Percentiles rank a stretch among this genome's conserved stretches.
These are phyloP conservation scores for Pseudozyma sp. DNA, from an alignment of 1,284 basidiomycete genomes.

Conservation along the genomic window DNA sequence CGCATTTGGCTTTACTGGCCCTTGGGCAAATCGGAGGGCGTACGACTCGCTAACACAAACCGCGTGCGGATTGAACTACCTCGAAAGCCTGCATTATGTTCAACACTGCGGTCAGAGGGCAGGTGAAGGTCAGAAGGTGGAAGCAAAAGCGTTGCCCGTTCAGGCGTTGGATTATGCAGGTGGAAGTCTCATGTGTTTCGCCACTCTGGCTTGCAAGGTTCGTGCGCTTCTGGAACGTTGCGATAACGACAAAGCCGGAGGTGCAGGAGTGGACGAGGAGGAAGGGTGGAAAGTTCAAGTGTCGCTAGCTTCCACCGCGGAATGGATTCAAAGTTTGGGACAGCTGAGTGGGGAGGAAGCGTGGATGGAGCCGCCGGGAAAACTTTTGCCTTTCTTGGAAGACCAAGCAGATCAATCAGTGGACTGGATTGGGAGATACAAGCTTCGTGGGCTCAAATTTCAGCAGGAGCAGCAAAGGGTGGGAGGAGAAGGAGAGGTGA, in stretches of 20 bases:
- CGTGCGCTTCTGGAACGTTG: slow-evolving; percentile 3
- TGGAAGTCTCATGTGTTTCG: slow-evolving; percentile 74
- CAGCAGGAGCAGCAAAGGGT: neutral
- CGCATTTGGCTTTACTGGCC: slow-evolving; percentile 76
- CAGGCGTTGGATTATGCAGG: slow-evolving; percentile 77
- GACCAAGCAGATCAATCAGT: neutral
- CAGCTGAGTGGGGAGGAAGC: slow-evolving; percentile 21
- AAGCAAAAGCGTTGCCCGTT: slow-evolving; percentile 72
- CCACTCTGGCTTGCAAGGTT: slow-evolving; percentile 23
- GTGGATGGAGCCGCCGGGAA: slow-evolving; percentile 18
- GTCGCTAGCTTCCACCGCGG: slow-evolving; percentile 28
- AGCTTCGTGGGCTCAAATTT: slow-evolving; percentile 13
- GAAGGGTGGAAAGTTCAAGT: slow-evolving; percentile 36
- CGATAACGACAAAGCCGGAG: neutral
- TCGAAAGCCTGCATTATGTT: slow-evolving; percentile 73
- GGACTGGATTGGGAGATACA: slow-evolving; percentile 9
- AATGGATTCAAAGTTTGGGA: slow-evolving; percentile 34
- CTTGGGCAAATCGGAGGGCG: slow-evolving; percentile 75
- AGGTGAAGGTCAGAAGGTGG: slow-evolving; percentile 64
- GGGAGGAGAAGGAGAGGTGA: neutral
- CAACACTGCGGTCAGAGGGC: slow-evolving; percentile 65
- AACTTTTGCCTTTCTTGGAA: slow-evolving; percentile 6
- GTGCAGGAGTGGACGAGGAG: neutral
- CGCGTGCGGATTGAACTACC: slow-evolving; percentile 75
- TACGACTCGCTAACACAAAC: slow-evolving; percentile 80